These are phyloP conservation scores for Tylopilus cervinicoccineus DNA, from an alignment of 768 basidiomycete genomes.

Conservation along the genomic window DNA sequence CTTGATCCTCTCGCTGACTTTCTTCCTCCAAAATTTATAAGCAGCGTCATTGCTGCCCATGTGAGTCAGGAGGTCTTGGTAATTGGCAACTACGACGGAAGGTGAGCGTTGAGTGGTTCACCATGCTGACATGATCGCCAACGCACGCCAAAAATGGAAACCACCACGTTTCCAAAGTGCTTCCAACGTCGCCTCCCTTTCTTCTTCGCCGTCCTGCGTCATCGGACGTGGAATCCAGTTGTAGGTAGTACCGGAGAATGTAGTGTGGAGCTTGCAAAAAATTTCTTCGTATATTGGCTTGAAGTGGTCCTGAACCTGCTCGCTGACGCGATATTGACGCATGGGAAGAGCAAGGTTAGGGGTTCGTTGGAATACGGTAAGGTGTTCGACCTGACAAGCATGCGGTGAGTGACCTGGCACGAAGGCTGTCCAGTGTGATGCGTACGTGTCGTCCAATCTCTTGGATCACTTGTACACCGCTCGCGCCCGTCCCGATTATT, in stretches of 20 bases:
- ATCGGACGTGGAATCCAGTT: slow-evolving; percentile 6
- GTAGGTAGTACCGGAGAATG: not conserved
- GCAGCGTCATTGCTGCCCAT: not conserved
- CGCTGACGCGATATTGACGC: slow-evolving; percentile 7
- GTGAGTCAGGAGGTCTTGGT: slow-evolving; percentile 1
- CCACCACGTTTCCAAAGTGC: slow-evolving; percentile 7
- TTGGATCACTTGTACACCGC: slow-evolving; percentile 14
- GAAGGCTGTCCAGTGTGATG: not conserved
- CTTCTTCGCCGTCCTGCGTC: slow-evolving; percentile 8
- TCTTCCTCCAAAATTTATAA: slow-evolving; percentile 14
- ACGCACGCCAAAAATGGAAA: slow-evolving; percentile 3
- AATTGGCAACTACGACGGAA: slow-evolving; percentile 2
- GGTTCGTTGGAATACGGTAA: slow-evolving; percentile 15
- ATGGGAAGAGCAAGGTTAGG: slow-evolving; percentile 14
- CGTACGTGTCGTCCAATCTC: slow-evolving; percentile 12
- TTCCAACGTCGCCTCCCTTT: slow-evolving; percentile 6
- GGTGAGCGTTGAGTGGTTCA: not conserved
- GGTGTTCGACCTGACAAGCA: slow-evolving; percentile 1
- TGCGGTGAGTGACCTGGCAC: not conserved
- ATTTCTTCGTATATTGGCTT: slow-evolving; percentile 12
- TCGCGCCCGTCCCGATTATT: slow-evolving; percentile 16
- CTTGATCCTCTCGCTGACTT: not conserved
- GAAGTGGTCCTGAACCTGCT: slow-evolving; percentile 9
- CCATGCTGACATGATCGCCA: not conserved
- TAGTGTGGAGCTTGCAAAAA: not conserved